Evolutionary conservation across 352 stramenopile species (phyloP), one percentile per base, ranked within the genome.

Genomic region (Phytophthora ohioensis): DNA sequence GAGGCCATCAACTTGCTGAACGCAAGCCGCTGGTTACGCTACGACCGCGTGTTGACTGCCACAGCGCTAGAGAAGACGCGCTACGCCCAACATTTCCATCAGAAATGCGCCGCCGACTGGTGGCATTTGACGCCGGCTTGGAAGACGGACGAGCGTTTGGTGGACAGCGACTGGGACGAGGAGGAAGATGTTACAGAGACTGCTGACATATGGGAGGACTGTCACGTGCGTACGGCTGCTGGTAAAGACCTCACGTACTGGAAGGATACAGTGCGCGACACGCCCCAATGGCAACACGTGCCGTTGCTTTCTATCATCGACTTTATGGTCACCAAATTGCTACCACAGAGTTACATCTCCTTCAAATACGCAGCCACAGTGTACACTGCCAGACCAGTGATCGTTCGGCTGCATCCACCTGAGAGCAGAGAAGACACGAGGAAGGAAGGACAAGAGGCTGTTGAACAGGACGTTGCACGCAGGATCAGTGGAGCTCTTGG

Each of bases 361-460:
- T 88, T 88, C 57, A 88, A 88, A 49, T 88, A 84, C 66, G 77
- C 80, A 48, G 81, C 80, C 4, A 79, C 80, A 15, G 78, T 85
- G 27, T 88, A 82, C 61, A 88, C 75, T 13, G 80, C 80, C 31
- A 80, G 80, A 45, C 80, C 80, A 3, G 69, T 88, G 59, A 76
- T 88, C 38, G 61, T 88, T 21, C 68, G 77, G 0, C 64, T 87
- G 39, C 76, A 82, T 32, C 68, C 75, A 15, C 52, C 71, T 3
- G 73, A 65, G 34, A 63, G 57, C 5, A 35, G 27, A 52, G 31
- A 67, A 5, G 32, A 67, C 13, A 63, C 4, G 15, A 53, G n/a
- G 17, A 46, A 57, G 21, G 45, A 61, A 13, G 42, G 6, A 55
- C 42, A 67, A 8, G 64, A 77, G 32, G 68, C 15, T 4, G 30